Base-by-base conservation (phyloP, 176 grass and related monocot species). In the Themeda triandra region DNA sequence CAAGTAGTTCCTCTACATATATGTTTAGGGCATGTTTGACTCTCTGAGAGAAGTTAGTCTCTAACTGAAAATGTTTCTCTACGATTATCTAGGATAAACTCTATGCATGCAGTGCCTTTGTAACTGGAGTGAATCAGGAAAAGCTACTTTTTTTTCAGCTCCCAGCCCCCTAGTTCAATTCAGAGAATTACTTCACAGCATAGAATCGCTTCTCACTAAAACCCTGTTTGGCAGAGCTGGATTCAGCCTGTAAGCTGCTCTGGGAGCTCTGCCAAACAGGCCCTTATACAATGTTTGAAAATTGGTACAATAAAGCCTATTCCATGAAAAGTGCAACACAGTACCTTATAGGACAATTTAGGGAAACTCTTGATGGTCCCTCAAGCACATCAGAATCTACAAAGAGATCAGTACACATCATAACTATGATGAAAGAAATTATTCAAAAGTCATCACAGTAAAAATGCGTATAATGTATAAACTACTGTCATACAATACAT, bases 291-390 rank as follows among this genome's bases (percentile, higher is more conserved):
- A 54, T 36, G 76, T 29, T 71, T 21, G 18, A 81, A 81, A 92
- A 31, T 82, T 41, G 33, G 18, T 41, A 27, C 13, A 63, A 1
- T 15, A 67, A 86, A 70, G 36, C 24, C 9, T 23, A 82, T 76
- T 45, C 23, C 24, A 84, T 37, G 39, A 85, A 78, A 17, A 90
- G 63, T 76, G 67, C 21, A 62, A 74, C 75, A 67, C 32, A 40
- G 77, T 87, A 99, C 97, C 97, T 99, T 96, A 99, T 96, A 33
- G 97, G 93, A 74, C 97, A 99, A 83, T 89, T 99, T 54, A 99
- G 86, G 60, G 97, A 86, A 89, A 99, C 82, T 86, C 91, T 94
- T 62, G 93, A 96, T 84, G 97, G 86, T n/a, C 93, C 97, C 85
- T 96, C 93, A 36, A 96, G 91, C 82, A 99, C 69, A 73, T 99